Evolutionary conservation across 2,329 filamentous ascomycete genomes (phyloP).

Genomic region (Aotearoamyces nothofagi): DNA sequence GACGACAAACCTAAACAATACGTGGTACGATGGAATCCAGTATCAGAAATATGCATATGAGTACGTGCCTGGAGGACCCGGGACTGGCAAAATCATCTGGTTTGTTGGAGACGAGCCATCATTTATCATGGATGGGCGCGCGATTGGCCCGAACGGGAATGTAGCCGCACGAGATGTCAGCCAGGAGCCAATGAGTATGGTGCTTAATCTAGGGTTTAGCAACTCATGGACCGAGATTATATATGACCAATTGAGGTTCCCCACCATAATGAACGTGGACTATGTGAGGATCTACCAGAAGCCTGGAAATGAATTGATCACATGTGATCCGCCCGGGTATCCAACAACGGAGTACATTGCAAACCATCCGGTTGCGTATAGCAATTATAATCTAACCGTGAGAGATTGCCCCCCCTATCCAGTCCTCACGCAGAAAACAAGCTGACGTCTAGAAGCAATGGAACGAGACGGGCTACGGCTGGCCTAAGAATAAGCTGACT

Average conservation of each 20-base stretch:
- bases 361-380: slow-evolving; percentile 29
- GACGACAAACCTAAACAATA: slow-evolving; percentile 35
- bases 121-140: slow-evolving; percentile 33
- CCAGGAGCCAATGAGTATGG: slow-evolving; percentile 36
- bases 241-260: slow-evolving; percentile 28
- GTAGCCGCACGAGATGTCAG: slow-evolving; percentile 30
- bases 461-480: slow-evolving; percentile 15
- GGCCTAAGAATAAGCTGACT: slow-evolving; percentile 15
- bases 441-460: slow-evolving; percentile 9
- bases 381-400: slow-evolving; percentile 33
- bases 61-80: slow-evolving; percentile 31
- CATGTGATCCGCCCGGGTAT: slow-evolving; percentile 37
- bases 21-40: slow-evolving; percentile 35
- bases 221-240: slow-evolving; percentile 32
- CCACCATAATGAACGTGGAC: slow-evolving; percentile 35
- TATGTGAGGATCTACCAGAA: slow-evolving; percentile 40
- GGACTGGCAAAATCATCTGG: slow-evolving; percentile 30
- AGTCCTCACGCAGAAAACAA: background rate
- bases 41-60: slow-evolving; percentile 42
- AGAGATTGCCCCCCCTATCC: slow-evolving; percentile 14
- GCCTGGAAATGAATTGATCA: slow-evolving; percentile 28
- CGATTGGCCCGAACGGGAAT: slow-evolving; percentile 37
- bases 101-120: slow-evolving; percentile 33
- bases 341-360: slow-evolving; percentile 34
- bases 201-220: slow-evolving; percentile 36